Conservation (phyloP, 805 yeast genomes). For the Candida fluviatilis region DNA sequence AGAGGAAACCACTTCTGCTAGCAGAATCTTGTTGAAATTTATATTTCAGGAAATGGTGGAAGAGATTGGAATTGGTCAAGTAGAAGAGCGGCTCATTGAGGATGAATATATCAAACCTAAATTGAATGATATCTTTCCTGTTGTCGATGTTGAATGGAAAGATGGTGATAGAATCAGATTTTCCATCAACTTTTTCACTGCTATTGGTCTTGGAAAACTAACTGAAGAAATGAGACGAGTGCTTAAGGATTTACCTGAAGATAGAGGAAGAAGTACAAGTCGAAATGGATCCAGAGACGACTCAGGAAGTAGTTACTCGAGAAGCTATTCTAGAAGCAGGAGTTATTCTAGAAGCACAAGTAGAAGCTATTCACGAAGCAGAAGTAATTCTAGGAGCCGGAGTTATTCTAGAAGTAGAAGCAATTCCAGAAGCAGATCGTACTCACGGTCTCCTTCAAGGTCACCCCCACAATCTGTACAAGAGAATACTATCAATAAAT, state of each 20-base stretch:
- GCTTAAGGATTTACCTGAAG: slow-evolving; percentile 30
- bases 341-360: slow-evolving; percentile 19
- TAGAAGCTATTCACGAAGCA: slow-evolving; percentile 14
- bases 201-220: slow-evolving; percentile 79
- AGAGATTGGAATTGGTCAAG: slow-evolving; percentile 59
- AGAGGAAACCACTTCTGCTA: slow-evolving; percentile 69
- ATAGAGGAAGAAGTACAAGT: slow-evolving; percentile 4
- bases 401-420: slow-evolving; percentile 9
- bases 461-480: slow-evolving; percentile 5
- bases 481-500: not conserved
- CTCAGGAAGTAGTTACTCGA: slow-evolving; percentile 11
- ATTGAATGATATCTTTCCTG: slow-evolving; percentile 64
- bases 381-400: slow-evolving; percentile 6
- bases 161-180: slow-evolving; percentile 59
- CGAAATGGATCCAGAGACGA: slow-evolving; percentile 10
- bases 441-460: slow-evolving; percentile 9
- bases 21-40: slow-evolving; percentile 77
- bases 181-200: slow-evolving; percentile 87
- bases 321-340: slow-evolving; percentile 11
- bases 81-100: slow-evolving; percentile 43
- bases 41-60: slow-evolving; percentile 74
- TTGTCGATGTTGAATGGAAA: slow-evolving; percentile 19
- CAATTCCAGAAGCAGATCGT: slow-evolving; percentile 11
- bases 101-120: slow-evolving; percentile 50
- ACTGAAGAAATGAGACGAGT: slow-evolving; percentile 78